These are phyloP conservation scores for Carpinus fangiana DNA, from an alignment of 306 rosid genomes.

Conservation along the genomic window DNA sequence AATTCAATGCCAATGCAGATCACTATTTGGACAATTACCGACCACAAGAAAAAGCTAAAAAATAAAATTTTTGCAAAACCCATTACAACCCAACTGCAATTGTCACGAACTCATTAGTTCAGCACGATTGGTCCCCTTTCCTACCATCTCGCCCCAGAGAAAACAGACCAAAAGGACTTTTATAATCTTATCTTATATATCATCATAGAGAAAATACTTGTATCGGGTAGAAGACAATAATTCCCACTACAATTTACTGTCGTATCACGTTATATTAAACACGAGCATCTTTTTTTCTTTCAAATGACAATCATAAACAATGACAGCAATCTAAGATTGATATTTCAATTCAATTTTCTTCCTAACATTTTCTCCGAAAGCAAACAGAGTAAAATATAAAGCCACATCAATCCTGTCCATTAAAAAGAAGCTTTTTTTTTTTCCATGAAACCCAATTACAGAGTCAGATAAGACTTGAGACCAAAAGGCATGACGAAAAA, in stretches of 20 bases:
- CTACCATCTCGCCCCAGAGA: neutral
- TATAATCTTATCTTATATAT: neutral
- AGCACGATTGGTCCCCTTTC: neutral
- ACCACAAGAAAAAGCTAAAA: too few relatives aligned
- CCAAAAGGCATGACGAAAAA: neutral
- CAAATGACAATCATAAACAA: neutral
- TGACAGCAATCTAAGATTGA: neutral
- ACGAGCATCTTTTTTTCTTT: neutral
- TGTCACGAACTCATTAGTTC: neutral
- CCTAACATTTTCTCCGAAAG: neutral
- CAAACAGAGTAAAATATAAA: neutral
- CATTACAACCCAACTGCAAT: neutral
- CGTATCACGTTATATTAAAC: neutral
- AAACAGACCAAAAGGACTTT: neutral
- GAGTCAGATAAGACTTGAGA: neutral
- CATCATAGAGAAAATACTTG: neutral
- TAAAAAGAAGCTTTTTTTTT: neutral
- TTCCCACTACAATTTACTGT: neutral
- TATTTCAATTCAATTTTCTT: neutral
- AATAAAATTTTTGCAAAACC: too few relatives aligned
- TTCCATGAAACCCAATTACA: neutral
- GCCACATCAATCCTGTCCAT: neutral
- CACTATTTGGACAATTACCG: too few relatives aligned
- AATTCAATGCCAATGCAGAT: too few relatives aligned
- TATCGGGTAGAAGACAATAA: neutral